Conservation (phyloP, 1,284 basidiomycete species). For the Pseudozyma tsukubaensis region DNA sequence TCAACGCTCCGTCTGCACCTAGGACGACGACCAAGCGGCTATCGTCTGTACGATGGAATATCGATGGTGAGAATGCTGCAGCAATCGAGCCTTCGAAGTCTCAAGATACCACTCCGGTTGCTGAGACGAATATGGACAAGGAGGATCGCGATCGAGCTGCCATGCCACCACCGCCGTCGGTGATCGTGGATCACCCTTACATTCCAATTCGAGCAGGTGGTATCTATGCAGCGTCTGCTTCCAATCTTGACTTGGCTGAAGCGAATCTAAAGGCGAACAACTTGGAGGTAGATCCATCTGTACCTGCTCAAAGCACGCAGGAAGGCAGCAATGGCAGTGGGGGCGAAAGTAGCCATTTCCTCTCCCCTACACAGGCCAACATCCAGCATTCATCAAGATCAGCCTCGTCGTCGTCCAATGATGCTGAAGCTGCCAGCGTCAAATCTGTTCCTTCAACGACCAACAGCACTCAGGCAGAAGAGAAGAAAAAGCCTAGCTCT, state of each 20-base stretch:
- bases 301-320: no score
- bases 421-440: conserved; percentile 15
- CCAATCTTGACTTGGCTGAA: conserved; percentile 11
- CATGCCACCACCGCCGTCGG: conserved; percentile 40
- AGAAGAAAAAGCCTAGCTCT: conserved; percentile 26
- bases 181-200: conserved; percentile 36
- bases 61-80: conserved; percentile 13
- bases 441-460: conserved; percentile 16
- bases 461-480: background rate
- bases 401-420: background rate
- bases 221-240: conserved; percentile 24
- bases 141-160: conserved; percentile 26
- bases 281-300: background rate
- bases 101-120: conserved; percentile 15
- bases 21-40: conserved; percentile 19
- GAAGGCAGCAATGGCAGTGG: background rate
- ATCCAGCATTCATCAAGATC: background rate
- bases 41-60: conserved; percentile 43
- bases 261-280: background rate
- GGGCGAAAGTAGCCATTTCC: background rate
- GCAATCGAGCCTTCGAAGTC: background rate
- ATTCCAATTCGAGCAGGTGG: conserved; percentile 43
- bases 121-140: conserved; percentile 11
- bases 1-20: background rate
- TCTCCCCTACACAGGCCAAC: conserved; percentile 9